A percentile compares a stretch with the other conserved stretches of the same genome.
Evolutionary conservation across 139 green algal genomes (phyloP).

Genomic region (Yamagishiella unicocca): DNA sequence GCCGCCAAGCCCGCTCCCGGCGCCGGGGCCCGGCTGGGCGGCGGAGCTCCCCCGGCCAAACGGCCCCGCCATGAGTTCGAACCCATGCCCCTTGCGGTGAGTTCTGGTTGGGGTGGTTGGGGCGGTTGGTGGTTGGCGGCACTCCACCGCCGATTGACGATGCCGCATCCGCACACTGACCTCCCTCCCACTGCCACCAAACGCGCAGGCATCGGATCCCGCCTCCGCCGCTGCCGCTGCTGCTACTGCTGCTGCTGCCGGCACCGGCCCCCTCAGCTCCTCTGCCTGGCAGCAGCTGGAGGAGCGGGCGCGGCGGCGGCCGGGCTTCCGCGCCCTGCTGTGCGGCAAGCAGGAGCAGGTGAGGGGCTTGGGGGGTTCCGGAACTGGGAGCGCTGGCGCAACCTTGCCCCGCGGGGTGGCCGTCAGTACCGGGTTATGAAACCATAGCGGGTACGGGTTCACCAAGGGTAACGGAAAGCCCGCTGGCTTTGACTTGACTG

Average conservation of each 20-base stretch:
- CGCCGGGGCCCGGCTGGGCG: neutral
- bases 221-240: neutral
- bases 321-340: neutral
- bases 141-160: neutral
- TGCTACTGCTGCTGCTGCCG: slow-evolving; percentile 7
- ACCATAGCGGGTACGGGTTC: no score
- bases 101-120: neutral
- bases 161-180: neutral
- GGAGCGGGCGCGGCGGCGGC: neutral
- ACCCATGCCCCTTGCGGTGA: slow-evolving; percentile 9
- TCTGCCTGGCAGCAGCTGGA: neutral
- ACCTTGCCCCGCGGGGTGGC: no score
- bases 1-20: no score
- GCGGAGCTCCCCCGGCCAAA: neutral
- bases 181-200: neutral
- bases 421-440: no score
- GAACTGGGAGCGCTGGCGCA: no score
- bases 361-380: neutral
- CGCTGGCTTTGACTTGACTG: no score
- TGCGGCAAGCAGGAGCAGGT: slow-evolving; percentile 15
- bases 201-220: no score
- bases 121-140: neutral
- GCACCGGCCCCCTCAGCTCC: neutral
- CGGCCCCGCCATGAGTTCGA: slow-evolving; percentile 15
- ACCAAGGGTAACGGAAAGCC: no score